Conservation (phyloP, 495 filamentous ascomycete genomes). For the Hyaloscypha variabilis region DNA sequence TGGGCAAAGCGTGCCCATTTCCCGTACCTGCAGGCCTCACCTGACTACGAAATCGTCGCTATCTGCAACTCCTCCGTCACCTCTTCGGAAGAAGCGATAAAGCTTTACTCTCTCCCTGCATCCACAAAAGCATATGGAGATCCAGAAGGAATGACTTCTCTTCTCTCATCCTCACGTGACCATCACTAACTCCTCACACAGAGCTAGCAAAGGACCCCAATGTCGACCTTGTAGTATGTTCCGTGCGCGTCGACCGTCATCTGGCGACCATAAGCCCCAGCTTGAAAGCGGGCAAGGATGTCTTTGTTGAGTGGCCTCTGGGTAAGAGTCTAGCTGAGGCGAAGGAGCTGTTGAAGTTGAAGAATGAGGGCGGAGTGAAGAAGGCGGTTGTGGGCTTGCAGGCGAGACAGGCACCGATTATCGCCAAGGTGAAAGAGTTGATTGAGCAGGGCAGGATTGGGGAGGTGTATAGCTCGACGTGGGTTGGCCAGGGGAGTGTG, state of each 20-base stretch:
- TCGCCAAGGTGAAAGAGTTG: constrained; percentile 47
- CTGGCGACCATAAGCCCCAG: constrained; percentile 44
- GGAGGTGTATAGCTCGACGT: constrained; percentile 53
- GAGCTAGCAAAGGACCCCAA: constrained; percentile 45
- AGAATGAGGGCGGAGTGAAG: constrained; percentile 39
- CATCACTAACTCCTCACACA: neutral
- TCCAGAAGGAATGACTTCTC: too few species aligned
- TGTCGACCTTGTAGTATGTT: constrained; percentile 61
- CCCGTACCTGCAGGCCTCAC: constrained; percentile 48
- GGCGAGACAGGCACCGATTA: constrained; percentile 44
- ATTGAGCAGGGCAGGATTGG: constrained; percentile 53
- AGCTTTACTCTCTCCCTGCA: constrained; percentile 43
- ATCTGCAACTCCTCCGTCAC: constrained; percentile 57
- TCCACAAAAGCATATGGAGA: constrained; percentile 52
- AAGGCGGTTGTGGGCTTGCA: constrained; percentile 55
- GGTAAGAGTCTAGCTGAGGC: constrained; percentile 39
- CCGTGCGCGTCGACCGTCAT: constrained; percentile 58
- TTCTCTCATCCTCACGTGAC: too few species aligned
- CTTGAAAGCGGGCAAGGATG: constrained; percentile 57
- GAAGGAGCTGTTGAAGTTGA: constrained; percentile 44
- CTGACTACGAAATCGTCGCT: constrained; percentile 57
- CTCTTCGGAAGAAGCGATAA: constrained; percentile 51
- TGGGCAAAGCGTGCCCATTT: constrained; percentile 62
- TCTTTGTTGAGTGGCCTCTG: constrained; percentile 63
- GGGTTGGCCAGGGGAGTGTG: constrained; percentile 39